These are phyloP conservation scores for Kurtzmaniella cleridarum DNA, from an alignment of 805 yeast species.

Conservation along the genomic window DNA sequence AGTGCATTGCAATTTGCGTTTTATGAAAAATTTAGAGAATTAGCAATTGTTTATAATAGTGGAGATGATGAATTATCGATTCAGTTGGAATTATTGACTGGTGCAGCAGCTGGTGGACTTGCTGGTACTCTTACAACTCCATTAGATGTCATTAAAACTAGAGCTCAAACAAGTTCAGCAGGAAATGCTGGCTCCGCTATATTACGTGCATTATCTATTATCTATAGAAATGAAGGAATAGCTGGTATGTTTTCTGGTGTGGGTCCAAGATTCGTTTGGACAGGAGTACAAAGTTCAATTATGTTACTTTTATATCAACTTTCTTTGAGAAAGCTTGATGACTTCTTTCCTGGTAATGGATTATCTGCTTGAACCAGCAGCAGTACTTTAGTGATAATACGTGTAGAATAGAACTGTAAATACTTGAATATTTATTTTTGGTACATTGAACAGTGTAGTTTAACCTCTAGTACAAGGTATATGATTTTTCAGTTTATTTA, in stretches of 20 bases:
- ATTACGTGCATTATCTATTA: constrained; percentile 25
- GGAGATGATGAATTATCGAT: constrained; percentile 44
- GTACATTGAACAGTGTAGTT: no score
- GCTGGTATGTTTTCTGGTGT: constrained; percentile 87
- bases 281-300: constrained; percentile 88
- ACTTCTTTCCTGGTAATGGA: constrained; percentile 1
- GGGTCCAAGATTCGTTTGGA: constrained; percentile 96
- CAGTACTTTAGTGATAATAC: no score
- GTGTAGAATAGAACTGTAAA: no score
- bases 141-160: constrained; percentile 83
- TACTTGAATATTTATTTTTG: no score
- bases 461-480: no score
- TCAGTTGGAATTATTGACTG: constrained; percentile 68
- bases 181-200: constrained; percentile 17
- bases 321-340: constrained; percentile 52
- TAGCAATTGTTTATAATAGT: constrained; percentile 42
- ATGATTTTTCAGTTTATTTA: no score
- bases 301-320: constrained; percentile 87
- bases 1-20: constrained; percentile 95
- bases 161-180: constrained; percentile 84
- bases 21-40: constrained; percentile 74
- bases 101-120: constrained; percentile 93
- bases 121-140: constrained; percentile 91
- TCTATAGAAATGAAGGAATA: constrained; percentile 71
- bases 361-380: no score